Evolutionary conservation across 495 filamentous ascomycete genomes (phyloP).

Genomic region (Xylaria telfairii): DNA sequence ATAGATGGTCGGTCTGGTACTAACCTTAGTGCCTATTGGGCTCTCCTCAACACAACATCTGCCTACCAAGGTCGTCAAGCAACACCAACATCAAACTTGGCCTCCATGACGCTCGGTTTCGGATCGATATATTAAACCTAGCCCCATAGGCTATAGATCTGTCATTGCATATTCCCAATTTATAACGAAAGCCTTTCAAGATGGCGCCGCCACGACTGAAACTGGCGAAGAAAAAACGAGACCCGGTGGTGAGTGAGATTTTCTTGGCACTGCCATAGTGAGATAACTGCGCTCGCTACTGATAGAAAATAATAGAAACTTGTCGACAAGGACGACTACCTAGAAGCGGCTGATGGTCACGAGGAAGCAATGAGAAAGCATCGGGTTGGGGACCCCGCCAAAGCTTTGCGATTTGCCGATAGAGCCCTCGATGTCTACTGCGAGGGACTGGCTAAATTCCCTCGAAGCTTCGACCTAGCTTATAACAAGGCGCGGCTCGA

Average conservation of each 20-base stretch:
- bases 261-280: background rate
- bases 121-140: background rate
- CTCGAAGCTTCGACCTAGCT: conserved; percentile 68
- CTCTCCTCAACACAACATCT: too few relatives aligned
- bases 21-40: too few relatives aligned
- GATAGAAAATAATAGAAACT: conserved; percentile 29
- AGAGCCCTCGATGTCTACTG: conserved; percentile 69
- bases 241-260: background rate
- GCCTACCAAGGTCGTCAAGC: too few relatives aligned
- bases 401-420: conserved; percentile 70
- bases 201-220: conserved; percentile 24
- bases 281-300: background rate
- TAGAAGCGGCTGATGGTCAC: conserved; percentile 64
- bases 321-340: conserved; percentile 35
- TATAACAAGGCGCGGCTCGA: conserved; percentile 77
- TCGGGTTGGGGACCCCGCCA: conserved; percentile 71
- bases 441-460: conserved; percentile 62
- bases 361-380: conserved; percentile 77
- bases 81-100: background rate
- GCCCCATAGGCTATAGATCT: background rate
- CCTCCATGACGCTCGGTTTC: background rate
- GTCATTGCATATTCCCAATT: background rate
- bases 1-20: too few relatives aligned
- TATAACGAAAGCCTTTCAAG: background rate
- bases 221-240: conserved; percentile 14